Evolutionary conservation across 805 yeast genomes (phyloP).

Genomic region (Ogataea henricii): DNA sequence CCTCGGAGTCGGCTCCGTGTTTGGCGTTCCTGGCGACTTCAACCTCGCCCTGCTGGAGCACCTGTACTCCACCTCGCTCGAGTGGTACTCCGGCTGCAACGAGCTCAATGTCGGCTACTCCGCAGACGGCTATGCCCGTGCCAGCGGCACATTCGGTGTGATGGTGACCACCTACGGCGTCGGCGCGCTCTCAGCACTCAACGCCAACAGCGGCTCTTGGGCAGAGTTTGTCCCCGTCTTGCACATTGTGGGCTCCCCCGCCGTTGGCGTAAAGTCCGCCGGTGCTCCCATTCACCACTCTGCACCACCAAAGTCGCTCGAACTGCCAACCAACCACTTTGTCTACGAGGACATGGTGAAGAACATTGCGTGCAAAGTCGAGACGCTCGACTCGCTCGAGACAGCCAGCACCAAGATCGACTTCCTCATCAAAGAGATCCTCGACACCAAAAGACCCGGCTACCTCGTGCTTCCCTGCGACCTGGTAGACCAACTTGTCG

Average conservation of each 20-base stretch:
- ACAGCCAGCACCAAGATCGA: constrained; percentile 69
- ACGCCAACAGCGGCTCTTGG: constrained; percentile 80
- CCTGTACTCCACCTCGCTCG: constrained; percentile 52
- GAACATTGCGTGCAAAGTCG: constrained; percentile 57
- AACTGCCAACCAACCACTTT: constrained; percentile 58
- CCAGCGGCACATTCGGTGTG: constrained; percentile 64
- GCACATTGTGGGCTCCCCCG: constrained; percentile 83
- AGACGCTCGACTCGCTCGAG: constrained; percentile 46
- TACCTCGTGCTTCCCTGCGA: constrained; percentile 78
- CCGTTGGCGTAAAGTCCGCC: constrained; percentile 30
- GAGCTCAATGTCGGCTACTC: constrained; percentile 89
- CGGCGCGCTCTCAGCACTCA: constrained; percentile 83
- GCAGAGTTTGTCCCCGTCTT: constrained; percentile 79
- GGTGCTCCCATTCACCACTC: constrained; percentile 57
- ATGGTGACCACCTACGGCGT: constrained; percentile 80
- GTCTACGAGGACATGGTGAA: constrained; percentile 65
- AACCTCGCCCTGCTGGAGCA: constrained; percentile 69
- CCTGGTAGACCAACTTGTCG: constrained; percentile 49
- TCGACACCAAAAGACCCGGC: constrained; percentile 72
- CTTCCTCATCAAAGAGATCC: constrained; percentile 56
- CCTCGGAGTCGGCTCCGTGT: constrained; percentile 58
- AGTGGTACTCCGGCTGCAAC: constrained; percentile 85
- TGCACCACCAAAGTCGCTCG: constrained; percentile 50
- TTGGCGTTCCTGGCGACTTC: constrained; percentile 83
- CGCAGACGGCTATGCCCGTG: constrained; percentile 85